Conservation (phyloP, 2,329 filamentous ascomycete species). For the Emergomyces africanus region DNA sequence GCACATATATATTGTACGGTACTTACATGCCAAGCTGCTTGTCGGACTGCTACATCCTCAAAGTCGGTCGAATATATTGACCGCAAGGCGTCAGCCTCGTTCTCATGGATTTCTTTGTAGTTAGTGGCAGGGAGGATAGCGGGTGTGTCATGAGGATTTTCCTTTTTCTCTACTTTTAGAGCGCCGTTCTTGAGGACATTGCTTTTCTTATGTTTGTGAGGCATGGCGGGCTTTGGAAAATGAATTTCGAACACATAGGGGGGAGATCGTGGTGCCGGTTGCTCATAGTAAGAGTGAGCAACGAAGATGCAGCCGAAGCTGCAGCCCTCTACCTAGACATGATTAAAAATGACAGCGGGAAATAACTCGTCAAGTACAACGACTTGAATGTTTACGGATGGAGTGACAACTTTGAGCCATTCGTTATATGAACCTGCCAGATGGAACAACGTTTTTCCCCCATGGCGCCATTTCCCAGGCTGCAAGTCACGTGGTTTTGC, state of each 20-base stretch:
- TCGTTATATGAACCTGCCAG: too few relatives aligned
- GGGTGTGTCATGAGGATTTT: constrained; percentile 19
- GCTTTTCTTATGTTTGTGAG: constrained; percentile 33
- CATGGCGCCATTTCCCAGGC: not conserved
- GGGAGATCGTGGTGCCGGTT: constrained; percentile 18
- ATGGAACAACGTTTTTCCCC: constrained; percentile 2
- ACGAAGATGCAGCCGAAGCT: constrained; percentile 32
- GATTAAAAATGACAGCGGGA: constrained; percentile 1
- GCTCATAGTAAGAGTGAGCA: constrained; percentile 16
- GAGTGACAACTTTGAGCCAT: too few relatives aligned
- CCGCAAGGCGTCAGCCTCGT: constrained; percentile 73
- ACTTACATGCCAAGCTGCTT: constrained; percentile 71
- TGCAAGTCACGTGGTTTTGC: too few relatives aligned
- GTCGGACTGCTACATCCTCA: constrained; percentile 55
- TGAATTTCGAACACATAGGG: constrained; percentile 11
- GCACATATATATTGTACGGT: constrained; percentile 13
- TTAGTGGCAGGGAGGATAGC: constrained; percentile 36
- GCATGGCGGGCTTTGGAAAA: constrained; percentile 28
- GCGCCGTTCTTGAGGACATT: constrained; percentile 22
- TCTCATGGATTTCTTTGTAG: constrained; percentile 74
- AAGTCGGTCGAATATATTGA: constrained; percentile 90
- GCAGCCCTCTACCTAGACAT: constrained; percentile 30
- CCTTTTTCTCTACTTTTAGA: constrained; percentile 25
- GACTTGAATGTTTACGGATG: too few relatives aligned
- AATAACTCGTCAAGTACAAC: constrained; percentile 4